Evolutionary conservation across 140 eudicot species (phyloP), one percentile per base, ranked within the genome.

Genomic region (Erigeron philadelphicus): DNA sequence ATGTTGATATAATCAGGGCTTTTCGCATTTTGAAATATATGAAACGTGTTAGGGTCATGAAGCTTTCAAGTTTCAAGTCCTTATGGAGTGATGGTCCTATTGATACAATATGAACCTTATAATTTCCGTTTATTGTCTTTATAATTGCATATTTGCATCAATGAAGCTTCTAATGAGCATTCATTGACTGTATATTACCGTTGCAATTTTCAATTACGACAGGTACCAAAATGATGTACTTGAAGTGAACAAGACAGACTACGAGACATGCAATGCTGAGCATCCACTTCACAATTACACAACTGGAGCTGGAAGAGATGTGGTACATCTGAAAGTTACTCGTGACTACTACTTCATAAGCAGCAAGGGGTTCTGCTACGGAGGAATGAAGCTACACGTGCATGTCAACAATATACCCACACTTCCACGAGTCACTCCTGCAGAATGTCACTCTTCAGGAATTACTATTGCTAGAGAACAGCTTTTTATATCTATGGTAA

Each of bases 281-380:
- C 80, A 84, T 45, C 88, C 86, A 1, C 25, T 87, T 13, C 84
- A 76, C 77, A 84, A 82, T 52, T 87, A 78, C 76, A 87, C 90
- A 1, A 80, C 84, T 0, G 90, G 95, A 6, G 90, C 86, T 6
- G 95, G 95, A 59, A 69, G 95, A 61, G 95, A 87, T 11, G 90
- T 87, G 61, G 90, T 84, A 41, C 88, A 83, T 15, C 83, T 87
- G 68, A 87, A 87, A 7, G 75, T 63, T 66, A 87, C 88, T 18
- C 77, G 73, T 25, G 74, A 75, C 49, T 77, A 69, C 72, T 87
- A 87, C 60, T 82, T 87, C 78, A 76, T 84, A 17, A 87, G 95
- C n/a, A 85, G 95, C 69, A 84, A 82, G 0, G 95, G 95, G 0
- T 80, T 70, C 75, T 84, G 95, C 78, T 87, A 57, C 42, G 69